phyloP scores from a whole-genome alignment of 192 early-diverging fungal species.

The Allomyces macrogynus region DNA sequence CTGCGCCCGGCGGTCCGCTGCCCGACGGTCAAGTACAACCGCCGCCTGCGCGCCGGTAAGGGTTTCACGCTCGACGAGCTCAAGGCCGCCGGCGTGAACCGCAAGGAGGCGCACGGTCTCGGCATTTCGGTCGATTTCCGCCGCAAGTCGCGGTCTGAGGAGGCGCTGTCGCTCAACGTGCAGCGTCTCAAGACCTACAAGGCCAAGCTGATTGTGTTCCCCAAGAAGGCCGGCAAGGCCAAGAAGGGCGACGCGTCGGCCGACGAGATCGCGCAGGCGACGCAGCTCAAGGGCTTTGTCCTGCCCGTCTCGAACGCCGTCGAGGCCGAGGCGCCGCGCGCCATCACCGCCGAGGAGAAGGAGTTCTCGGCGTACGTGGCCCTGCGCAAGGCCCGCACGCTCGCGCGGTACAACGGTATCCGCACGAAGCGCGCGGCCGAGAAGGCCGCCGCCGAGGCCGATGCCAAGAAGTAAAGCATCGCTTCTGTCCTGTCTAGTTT shows the following conservation, averaged over 20 bases:
- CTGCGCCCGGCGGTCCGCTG: slow-evolving; percentile 90
- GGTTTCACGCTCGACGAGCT: slow-evolving; percentile 98
- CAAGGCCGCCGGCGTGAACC: slow-evolving; percentile 80
- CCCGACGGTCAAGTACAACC: slow-evolving; percentile 96
- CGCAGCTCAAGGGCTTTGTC: slow-evolving; percentile 4
- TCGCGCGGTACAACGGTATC: slow-evolving; percentile 5
- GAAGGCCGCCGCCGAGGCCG: background rate
- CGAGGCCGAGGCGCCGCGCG: slow-evolving; percentile 22
- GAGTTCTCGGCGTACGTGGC: slow-evolving; percentile 18
- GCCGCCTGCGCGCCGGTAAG: slow-evolving; percentile 83
- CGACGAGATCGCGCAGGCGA: slow-evolving; percentile 2
- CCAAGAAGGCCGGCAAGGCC: slow-evolving; percentile 75
- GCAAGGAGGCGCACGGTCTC: slow-evolving; percentile 82
- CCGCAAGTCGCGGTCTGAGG: slow-evolving; percentile 82
- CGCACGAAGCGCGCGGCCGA: slow-evolving; percentile 2
- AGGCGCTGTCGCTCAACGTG: slow-evolving; percentile 82
- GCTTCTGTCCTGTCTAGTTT: no score
- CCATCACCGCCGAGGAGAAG: slow-evolving; percentile 33
- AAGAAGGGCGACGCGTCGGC: slow-evolving; percentile 15
- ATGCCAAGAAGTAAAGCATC: background rate
- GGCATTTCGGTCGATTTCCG: slow-evolving; percentile 95
- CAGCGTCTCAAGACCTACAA: slow-evolving; percentile 86
- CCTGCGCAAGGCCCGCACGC: slow-evolving; percentile 23
- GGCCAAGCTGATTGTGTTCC: slow-evolving; percentile 90
- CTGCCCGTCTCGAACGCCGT: slow-evolving; percentile 5